Evolutionary conservation across 2,329 filamentous ascomycete species (phyloP).

Genomic region (Fusarium pseudograminearum): DNA sequence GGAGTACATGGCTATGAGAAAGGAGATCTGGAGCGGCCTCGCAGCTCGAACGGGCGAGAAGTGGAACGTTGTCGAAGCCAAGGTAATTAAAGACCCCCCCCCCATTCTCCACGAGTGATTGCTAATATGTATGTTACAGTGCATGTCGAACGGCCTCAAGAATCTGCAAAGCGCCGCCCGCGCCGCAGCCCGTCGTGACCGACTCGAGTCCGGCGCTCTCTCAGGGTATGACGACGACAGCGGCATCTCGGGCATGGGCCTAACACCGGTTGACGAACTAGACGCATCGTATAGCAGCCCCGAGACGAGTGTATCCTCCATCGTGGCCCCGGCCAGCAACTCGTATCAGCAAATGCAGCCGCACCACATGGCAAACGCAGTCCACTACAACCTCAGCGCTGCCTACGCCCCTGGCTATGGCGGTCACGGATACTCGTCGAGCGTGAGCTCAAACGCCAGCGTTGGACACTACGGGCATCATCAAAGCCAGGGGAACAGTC

Average conservation of each 20-base stretch:
- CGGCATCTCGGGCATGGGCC: constrained; percentile 72
- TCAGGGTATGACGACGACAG: constrained; percentile 75
- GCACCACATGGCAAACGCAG: constrained; percentile 41
- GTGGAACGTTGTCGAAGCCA: constrained; percentile 77
- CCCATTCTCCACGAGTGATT: rapidly evolving
- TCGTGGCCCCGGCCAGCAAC: constrained; percentile 54
- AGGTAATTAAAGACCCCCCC: constrained; percentile 57
- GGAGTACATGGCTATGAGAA: constrained; percentile 82
- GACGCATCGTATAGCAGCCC: constrained; percentile 69
- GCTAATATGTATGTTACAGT: constrained; percentile 61
- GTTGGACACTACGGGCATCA: constrained; percentile 51
- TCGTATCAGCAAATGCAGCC: constrained; percentile 48
- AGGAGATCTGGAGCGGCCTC: constrained; percentile 84
- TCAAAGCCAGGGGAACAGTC: constrained; percentile 56
- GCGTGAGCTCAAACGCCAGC: constrained; percentile 62
- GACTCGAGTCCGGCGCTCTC: constrained; percentile 60
- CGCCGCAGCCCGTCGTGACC: constrained; percentile 73
- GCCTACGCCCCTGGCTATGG: constrained; percentile 44
- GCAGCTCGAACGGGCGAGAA: constrained; percentile 82
- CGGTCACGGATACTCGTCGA: constrained; percentile 64
- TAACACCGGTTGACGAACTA: constrained; percentile 70
- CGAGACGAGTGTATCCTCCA: constrained; percentile 61
- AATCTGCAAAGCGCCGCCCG: constrained; percentile 79
- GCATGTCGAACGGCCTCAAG: constrained; percentile 86
- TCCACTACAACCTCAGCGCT: constrained; percentile 44